Percentiles rank a stretch among this genome's conserved stretches.
Conservation (phyloP, 495 filamentous ascomycete species). For the Thozetella sp. region DNA sequence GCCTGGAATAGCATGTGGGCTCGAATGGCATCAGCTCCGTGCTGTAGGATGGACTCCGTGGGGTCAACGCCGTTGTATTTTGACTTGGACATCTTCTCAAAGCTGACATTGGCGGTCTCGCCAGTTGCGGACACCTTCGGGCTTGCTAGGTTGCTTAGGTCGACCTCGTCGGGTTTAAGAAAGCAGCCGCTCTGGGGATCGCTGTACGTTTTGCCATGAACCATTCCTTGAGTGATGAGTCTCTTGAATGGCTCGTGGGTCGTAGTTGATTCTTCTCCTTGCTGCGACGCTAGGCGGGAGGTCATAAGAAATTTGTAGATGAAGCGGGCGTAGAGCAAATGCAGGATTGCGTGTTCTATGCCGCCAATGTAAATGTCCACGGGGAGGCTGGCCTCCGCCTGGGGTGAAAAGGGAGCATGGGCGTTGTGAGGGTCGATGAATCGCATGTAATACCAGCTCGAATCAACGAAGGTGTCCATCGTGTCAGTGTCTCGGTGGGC, state of each 20-base stretch:
- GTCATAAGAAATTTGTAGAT: conserved; percentile 82
- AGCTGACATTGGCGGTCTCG: conserved; percentile 60
- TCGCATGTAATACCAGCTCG: conserved; percentile 88
- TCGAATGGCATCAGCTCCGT: conserved; percentile 82
- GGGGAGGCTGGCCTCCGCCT: conserved; percentile 58
- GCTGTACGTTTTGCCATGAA: conserved; percentile 81
- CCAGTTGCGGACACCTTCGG: conserved; percentile 64
- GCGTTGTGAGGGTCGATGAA: conserved; percentile 72
- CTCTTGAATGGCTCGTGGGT: conserved; percentile 78
- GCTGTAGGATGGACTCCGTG: conserved; percentile 63
- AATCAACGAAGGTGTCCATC: conserved; percentile 96
- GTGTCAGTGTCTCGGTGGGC: conserved; percentile 89
- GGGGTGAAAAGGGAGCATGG: conserved; percentile 58
- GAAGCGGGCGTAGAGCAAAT: conserved; percentile 90
- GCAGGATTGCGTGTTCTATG: conserved; percentile 87
- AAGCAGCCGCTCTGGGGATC: conserved; percentile 77
- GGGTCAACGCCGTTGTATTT: conserved; percentile 95
- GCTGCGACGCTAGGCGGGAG: conserved; percentile 35
- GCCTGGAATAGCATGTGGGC: conserved; percentile 89
- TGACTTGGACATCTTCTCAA: conserved; percentile 96
- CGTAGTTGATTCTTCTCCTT: background rate
- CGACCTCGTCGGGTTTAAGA: conserved; percentile 76
- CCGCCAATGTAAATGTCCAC: conserved; percentile 89
- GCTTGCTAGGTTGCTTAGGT: conserved; percentile 54
- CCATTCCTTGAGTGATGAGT: conserved; percentile 89